These are phyloP conservation scores for Neurospora tetrasperma DNA, from an alignment of 495 filamentous ascomycete genomes.

Conservation along the genomic window DNA sequence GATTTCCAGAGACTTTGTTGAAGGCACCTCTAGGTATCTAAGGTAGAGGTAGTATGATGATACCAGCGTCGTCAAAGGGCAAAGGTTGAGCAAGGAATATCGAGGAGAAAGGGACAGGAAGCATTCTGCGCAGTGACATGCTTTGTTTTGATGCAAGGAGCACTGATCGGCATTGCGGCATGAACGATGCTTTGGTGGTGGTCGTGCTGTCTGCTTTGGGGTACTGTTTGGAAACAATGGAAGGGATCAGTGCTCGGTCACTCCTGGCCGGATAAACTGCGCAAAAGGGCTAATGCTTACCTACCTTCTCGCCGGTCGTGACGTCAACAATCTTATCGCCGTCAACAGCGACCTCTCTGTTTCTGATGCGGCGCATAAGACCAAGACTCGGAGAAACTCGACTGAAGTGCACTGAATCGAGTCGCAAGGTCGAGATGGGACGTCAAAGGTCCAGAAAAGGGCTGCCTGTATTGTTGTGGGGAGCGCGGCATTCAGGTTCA, in stretches of 20 bases:
- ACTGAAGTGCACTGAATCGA: background rate
- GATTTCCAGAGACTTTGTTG: background rate
- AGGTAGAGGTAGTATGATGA: too few relatives aligned
- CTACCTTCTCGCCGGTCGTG: background rate
- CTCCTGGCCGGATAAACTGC: background rate
- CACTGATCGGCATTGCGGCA: background rate
- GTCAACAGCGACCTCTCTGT: background rate
- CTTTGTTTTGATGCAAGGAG: background rate
- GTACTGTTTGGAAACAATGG: background rate
- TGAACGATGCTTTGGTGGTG: background rate
- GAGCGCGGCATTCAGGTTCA: background rate
- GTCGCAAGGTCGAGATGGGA: background rate
- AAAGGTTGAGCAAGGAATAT: background rate
- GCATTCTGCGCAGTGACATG: background rate
- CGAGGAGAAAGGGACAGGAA: background rate
- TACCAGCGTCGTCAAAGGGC: background rate
- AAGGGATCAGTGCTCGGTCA: background rate
- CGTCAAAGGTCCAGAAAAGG: background rate
- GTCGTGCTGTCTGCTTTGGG: background rate
- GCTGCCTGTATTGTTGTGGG: background rate
- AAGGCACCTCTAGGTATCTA: too few relatives aligned
- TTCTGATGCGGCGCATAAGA: background rate
- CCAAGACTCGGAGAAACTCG: background rate
- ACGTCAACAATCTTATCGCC: background rate
- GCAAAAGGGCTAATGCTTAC: background rate